Evolutionary conservation across 1,139 yeast genomes (phyloP).

Genomic region (Yamadazyma dushanensis): DNA sequence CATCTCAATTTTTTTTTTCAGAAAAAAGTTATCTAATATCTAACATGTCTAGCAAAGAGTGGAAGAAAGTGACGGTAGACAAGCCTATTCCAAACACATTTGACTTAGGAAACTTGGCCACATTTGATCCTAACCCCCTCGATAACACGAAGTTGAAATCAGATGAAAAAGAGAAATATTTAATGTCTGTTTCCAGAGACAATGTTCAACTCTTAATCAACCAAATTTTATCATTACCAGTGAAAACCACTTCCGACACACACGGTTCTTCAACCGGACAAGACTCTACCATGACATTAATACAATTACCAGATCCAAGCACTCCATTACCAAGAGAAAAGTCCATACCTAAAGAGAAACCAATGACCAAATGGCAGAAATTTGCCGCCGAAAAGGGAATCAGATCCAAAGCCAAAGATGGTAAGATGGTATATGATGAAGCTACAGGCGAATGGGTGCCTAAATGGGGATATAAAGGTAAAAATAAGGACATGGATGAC

Average conservation of each 20-base stretch:
- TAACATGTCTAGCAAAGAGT: conserved; percentile 30
- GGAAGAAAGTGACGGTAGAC: conserved; percentile 79
- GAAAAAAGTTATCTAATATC: background rate
- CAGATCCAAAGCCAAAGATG: conserved; percentile 83
- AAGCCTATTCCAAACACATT: conserved; percentile 83
- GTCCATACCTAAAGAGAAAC: conserved; percentile 88
- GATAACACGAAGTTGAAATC: conserved; percentile 57
- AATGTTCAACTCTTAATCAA: conserved; percentile 88
- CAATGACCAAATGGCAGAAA: conserved; percentile 94
- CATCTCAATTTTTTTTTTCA: conserved; percentile 10
- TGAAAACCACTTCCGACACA: conserved; percentile 79
- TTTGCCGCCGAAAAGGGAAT: conserved; percentile 97
- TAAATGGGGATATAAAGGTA: conserved; percentile 97
- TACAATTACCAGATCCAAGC: conserved; percentile 81
- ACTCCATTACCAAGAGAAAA: conserved; percentile 92
- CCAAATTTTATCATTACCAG: conserved; percentile 86
- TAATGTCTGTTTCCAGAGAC: conserved; percentile 78
- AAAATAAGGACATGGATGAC: conserved; percentile 79
- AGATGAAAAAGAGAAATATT: conserved; percentile 59
- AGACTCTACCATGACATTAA: conserved; percentile 75
- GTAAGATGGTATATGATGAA: conserved; percentile 89
- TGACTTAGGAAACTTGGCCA: conserved; percentile 86
- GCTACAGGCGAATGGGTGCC: conserved; percentile 93
- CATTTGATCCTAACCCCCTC: conserved; percentile 83
- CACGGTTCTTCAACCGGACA: conserved; percentile 61